These are phyloP conservation scores for Cutaneotrichosporon cyanovorans DNA, from an alignment of 1,284 basidiomycete species.

Conservation along the genomic window DNA sequence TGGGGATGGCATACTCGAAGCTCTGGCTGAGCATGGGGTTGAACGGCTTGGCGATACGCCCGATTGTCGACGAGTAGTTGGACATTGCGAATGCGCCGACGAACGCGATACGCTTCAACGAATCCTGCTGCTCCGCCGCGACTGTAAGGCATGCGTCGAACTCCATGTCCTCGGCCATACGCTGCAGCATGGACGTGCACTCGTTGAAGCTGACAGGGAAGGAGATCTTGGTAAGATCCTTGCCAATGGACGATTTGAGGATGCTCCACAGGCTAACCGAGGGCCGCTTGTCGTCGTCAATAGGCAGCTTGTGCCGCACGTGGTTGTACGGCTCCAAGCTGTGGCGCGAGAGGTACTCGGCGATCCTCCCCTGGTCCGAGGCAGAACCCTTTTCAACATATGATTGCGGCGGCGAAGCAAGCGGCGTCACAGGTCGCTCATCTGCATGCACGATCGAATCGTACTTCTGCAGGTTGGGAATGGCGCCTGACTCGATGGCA, in stretches of 20 bases:
- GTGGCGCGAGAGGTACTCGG: constrained; percentile 46
- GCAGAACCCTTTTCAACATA: background rate
- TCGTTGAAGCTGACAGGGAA: constrained; percentile 97
- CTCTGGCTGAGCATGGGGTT: constrained; percentile 70
- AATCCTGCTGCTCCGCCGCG: constrained; percentile 68
- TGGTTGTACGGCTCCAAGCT: constrained; percentile 64
- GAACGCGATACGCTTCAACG: constrained; percentile 77
- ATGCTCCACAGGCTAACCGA: constrained; percentile 91
- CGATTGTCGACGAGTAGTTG: constrained; percentile 94
- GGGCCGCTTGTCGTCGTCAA: constrained; percentile 73
- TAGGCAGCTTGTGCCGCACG: constrained; percentile 59
- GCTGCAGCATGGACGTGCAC: constrained; percentile 86
- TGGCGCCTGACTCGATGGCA: constrained; percentile 74
- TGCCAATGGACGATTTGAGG: constrained; percentile 91
- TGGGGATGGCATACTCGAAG: constrained; percentile 88
- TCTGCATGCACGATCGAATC: constrained; percentile 51
- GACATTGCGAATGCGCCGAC: constrained; percentile 95
- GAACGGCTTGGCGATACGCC: constrained; percentile 90
- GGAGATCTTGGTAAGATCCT: constrained; percentile 86
- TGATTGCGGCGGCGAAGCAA: background rate
- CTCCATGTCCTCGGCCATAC: constrained; percentile 85
- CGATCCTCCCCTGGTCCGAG: constrained; percentile 21
- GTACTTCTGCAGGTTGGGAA: constrained; percentile 62
- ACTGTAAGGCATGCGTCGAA: constrained; percentile 78
- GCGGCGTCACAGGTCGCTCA: constrained; percentile 1